Percentiles rank a stretch among this genome's conserved stretches.
These are phyloP conservation scores for Pythium chondricola DNA, from an alignment of 352 stramenopile species.

Conservation along the genomic window DNA sequence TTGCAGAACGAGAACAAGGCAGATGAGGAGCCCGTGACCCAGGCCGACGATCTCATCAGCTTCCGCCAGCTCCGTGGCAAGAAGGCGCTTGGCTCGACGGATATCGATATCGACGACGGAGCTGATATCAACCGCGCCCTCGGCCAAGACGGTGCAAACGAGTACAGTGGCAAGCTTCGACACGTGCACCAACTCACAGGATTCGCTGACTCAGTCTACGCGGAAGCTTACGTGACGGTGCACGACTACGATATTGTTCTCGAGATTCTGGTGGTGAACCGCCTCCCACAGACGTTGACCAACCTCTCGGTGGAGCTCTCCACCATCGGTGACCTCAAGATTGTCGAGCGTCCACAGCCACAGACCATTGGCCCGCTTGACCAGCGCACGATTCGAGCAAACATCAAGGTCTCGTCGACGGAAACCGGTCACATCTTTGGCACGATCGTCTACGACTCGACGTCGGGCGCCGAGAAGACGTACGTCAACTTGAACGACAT, in stretches of 20 bases:
- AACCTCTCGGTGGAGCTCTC: conserved; percentile 98
- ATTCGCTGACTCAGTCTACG: conserved; percentile 99
- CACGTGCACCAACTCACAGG: conserved; percentile 99
- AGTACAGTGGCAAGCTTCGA: conserved; percentile 89
- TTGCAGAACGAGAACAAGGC: conserved; percentile 55
- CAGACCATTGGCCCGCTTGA: conserved; percentile 98
- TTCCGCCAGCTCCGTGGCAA: conserved; percentile 95
- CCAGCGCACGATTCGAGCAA: conserved; percentile 94
- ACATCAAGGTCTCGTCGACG: conserved; percentile 99
- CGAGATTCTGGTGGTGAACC: conserved; percentile 99
- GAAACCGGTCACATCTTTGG: conserved; percentile 99
- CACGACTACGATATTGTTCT: conserved; percentile 99
- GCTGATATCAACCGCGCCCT: conserved; percentile 94
- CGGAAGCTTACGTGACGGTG: conserved; percentile 98
- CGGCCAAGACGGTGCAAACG: conserved; percentile 83
- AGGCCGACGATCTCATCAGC: conserved; percentile 96
- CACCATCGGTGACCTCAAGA: conserved; percentile 99
- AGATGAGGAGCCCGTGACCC: conserved; percentile 52
- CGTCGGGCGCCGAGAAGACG: conserved; percentile 93
- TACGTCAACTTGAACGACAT: conserved; percentile 99
- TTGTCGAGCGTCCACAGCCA: conserved; percentile 97
- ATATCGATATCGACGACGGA: conserved; percentile 98
- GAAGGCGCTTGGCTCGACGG: conserved; percentile 87
- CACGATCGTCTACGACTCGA: conserved; percentile 99
- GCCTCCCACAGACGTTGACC: conserved; percentile 96